These are phyloP conservation scores for Euptelea pleiosperma DNA, from an alignment of 164 flowering plant genomes.

Conservation along the genomic window DNA sequence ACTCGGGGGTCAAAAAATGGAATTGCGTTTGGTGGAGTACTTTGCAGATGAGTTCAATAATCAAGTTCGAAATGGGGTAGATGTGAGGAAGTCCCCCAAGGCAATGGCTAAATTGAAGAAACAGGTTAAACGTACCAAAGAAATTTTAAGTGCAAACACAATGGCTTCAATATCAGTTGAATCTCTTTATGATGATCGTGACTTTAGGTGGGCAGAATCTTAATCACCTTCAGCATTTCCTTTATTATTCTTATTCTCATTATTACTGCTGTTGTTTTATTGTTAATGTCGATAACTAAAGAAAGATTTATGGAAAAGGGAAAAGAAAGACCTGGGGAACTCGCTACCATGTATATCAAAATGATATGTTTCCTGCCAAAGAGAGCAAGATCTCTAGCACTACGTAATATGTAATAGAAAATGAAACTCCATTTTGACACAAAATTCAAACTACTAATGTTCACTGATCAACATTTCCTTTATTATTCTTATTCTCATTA, in stretches of 20 bases:
- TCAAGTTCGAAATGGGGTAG: constrained; percentile 81
- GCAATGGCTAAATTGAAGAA: constrained; percentile 99
- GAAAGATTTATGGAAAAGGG: too few relatives aligned
- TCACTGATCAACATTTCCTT: not conserved
- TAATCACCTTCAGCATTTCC: not conserved
- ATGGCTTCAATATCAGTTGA: constrained; percentile 93
- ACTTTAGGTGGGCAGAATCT: constrained; percentile 58
- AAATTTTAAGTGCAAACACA: constrained; percentile 95
- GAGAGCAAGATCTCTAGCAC: too few relatives aligned
- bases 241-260: too few relatives aligned
- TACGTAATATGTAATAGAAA: too few relatives aligned
- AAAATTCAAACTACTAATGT: too few relatives aligned
- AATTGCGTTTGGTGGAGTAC: constrained; percentile 79
- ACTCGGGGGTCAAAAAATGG: constrained; percentile 95
- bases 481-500: too few relatives aligned
- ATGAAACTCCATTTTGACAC: too few relatives aligned
- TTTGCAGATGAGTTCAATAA: constrained; percentile 94
- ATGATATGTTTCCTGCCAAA: too few relatives aligned
- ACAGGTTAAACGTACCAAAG: constrained; percentile 98
- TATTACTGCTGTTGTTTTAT: too few relatives aligned
- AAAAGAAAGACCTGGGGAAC: too few relatives aligned
- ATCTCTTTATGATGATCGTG: constrained; percentile 88
- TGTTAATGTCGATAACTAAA: too few relatives aligned
- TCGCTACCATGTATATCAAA: too few relatives aligned
- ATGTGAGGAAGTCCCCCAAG: constrained; percentile 81